A percentile compares a stretch with the other conserved stretches of the same genome.
phyloP scores from a whole-genome alignment of 2,329 filamentous ascomycete genomes.

The Exophiala spinifera region DNA sequence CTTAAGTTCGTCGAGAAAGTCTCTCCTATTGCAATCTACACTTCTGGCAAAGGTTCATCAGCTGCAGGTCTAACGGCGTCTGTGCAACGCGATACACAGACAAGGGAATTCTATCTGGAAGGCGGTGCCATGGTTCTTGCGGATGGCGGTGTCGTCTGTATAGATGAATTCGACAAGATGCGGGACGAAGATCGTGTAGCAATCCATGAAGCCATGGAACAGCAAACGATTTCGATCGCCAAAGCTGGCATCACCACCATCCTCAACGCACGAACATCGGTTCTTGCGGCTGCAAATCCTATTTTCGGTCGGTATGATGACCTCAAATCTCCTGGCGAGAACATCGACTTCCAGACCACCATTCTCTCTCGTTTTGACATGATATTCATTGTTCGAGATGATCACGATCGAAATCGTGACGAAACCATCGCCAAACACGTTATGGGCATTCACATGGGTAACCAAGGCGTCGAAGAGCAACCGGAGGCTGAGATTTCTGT shows the following conservation, averaged over 20 bases:
- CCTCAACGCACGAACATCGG: conserved; percentile 90
- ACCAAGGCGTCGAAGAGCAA: conserved; percentile 75
- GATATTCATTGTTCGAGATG: conserved; percentile 98
- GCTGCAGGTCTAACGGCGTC: conserved; percentile 96
- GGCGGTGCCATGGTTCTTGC: conserved; percentile 98
- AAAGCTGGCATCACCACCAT: conserved; percentile 97
- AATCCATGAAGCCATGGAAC: conserved; percentile 99
- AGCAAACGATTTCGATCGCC: conserved; percentile 98
- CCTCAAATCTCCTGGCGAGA: conserved; percentile 94
- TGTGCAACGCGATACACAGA: conserved; percentile 87
- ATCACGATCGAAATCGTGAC: conserved; percentile 84
- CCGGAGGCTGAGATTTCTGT: conserved; percentile 85
- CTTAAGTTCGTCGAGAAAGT: conserved; percentile 97
- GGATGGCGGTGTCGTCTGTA: conserved; percentile 94
- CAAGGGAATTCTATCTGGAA: conserved; percentile 95
- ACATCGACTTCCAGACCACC: conserved; percentile 98
- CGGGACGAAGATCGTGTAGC: conserved; percentile 95
- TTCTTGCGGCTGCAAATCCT: conserved; percentile 91
- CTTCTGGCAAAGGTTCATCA: conserved; percentile 95
- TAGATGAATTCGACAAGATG: conserved; percentile 99
- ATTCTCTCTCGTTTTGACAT: conserved; percentile 98
- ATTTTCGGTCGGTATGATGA: conserved; percentile 98
- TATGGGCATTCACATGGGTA: conserved; percentile 95
- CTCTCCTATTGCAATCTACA: conserved; percentile 96
- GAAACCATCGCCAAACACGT: conserved; percentile 95